phyloP scores from a whole-genome alignment of 495 filamentous ascomycete species.

The Astrothelium macrocarpum region DNA sequence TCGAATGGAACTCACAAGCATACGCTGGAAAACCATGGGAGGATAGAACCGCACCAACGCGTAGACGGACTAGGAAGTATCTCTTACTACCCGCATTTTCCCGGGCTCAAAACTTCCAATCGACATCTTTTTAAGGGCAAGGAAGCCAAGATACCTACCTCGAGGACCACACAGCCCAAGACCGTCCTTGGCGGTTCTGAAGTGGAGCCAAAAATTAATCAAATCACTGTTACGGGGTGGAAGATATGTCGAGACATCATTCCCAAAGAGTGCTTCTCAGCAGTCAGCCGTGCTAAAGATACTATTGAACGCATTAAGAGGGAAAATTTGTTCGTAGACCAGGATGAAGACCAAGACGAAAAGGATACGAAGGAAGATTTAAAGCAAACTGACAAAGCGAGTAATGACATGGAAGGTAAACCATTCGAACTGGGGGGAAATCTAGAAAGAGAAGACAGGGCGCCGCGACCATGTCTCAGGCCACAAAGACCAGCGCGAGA shows the following conservation, averaged over 20 bases:
- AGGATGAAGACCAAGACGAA: not conserved
- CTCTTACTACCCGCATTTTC: conserved; percentile 1
- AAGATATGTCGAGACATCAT: not conserved
- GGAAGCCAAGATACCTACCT: not conserved
- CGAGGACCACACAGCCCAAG: not conserved
- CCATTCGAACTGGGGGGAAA: too few relatives aligned
- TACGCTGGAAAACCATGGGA: too few relatives aligned
- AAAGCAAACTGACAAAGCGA: too few relatives aligned
- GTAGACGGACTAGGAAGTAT: not conserved
- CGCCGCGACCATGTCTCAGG: not conserved
- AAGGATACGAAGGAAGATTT: too few relatives aligned
- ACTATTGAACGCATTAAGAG: not conserved
- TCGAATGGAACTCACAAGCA: too few relatives aligned
- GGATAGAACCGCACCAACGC: too few relatives aligned
- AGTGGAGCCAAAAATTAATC: not conserved
- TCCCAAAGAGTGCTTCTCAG: not conserved
- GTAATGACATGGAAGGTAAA: too few relatives aligned
- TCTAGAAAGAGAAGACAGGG: not conserved
- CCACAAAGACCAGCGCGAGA: not conserved
- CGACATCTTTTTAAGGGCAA: not conserved
- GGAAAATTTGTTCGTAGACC: not conserved
- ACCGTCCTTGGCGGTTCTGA: not conserved
- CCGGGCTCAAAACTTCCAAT: not conserved
- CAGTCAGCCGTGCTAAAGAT: not conserved
- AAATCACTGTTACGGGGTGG: not conserved